Evolutionary conservation across 495 filamentous ascomycete species (phyloP).

Genomic region (Schizothecium vesticola): DNA sequence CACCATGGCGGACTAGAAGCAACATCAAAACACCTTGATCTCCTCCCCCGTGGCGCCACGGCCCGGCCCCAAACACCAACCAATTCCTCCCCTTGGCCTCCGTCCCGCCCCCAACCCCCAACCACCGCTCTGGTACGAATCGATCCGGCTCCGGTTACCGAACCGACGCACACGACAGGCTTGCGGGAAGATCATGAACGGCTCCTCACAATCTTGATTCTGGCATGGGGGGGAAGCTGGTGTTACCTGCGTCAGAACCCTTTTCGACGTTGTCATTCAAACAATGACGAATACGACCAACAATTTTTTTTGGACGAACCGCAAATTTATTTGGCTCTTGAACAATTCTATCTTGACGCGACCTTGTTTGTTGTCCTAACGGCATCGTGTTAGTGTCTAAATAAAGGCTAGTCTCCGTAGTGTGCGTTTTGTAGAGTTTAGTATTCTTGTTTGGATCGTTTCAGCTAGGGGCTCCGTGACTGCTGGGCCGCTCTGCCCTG

Average conservation of each 20-base stretch:
- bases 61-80: conserved; percentile 89
- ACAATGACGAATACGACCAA: not conserved
- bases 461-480: not conserved
- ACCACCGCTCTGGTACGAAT: conserved; percentile 70
- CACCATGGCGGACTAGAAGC: conserved; percentile 54
- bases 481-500: not conserved
- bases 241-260: not conserved
- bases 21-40: conserved; percentile 93
- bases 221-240: too few relatives aligned
- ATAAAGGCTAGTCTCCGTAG: conserved; percentile 18
- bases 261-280: not conserved
- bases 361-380: not conserved
- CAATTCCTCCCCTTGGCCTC: conserved; percentile 87
- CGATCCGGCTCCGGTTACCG: conserved; percentile 22
- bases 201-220: too few relatives aligned
- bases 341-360: too few relatives aligned
- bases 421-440: conserved; percentile 14
- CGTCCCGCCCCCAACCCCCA: conserved; percentile 61
- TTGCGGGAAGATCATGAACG: not conserved
- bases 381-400: not conserved
- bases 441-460: conserved; percentile 8
- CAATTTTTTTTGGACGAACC: too few relatives aligned
- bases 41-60: conserved; percentile 73
- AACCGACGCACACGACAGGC: not conserved
- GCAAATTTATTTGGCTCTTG: not conserved